Percentiles rank a stretch among this genome's conserved stretches.
Conservation (phyloP, 2,329 filamentous ascomycete species). For the Fusarium clavum region DNA sequence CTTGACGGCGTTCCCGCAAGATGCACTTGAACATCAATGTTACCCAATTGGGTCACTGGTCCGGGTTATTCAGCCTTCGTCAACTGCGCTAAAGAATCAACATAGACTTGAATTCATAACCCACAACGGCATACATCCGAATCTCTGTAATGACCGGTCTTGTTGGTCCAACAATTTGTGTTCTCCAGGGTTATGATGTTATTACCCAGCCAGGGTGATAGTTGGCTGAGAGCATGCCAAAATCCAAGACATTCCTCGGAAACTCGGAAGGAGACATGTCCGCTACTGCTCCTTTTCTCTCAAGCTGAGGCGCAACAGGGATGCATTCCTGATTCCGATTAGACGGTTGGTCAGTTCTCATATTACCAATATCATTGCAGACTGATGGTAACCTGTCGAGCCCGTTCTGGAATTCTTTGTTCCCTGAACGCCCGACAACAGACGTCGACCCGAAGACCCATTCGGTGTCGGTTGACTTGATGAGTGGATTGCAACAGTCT, state of each 20-base stretch:
- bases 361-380: constrained; percentile 40
- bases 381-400: constrained; percentile 27
- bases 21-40: constrained; percentile 23
- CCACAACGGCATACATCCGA: neutral
- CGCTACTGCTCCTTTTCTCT: constrained; percentile 14
- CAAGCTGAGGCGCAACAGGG: constrained; percentile 33
- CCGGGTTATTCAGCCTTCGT: constrained; percentile 21
- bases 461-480: constrained; percentile 13
- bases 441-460: constrained; percentile 1
- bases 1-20: constrained; percentile 33
- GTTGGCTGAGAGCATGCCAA: constrained; percentile 9
- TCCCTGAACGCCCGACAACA: neutral
- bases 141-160: neutral
- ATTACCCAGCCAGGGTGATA: constrained; percentile 26
- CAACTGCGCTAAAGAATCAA: constrained; percentile 14
- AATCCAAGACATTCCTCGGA: constrained; percentile 27
- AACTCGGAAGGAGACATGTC: constrained; percentile 31
- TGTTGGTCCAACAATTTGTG: neutral
- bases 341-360: constrained; percentile 40
- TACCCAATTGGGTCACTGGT: constrained; percentile 20
- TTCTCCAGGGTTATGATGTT: constrained; percentile 1
- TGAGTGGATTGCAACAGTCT: constrained; percentile 6
- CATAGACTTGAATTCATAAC: neutral
- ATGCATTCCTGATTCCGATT: constrained; percentile 1
- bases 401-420: constrained; percentile 11